phyloP scores from a whole-genome alignment of 306 rosid genomes.

The Ziziphus jujuba region DNA sequence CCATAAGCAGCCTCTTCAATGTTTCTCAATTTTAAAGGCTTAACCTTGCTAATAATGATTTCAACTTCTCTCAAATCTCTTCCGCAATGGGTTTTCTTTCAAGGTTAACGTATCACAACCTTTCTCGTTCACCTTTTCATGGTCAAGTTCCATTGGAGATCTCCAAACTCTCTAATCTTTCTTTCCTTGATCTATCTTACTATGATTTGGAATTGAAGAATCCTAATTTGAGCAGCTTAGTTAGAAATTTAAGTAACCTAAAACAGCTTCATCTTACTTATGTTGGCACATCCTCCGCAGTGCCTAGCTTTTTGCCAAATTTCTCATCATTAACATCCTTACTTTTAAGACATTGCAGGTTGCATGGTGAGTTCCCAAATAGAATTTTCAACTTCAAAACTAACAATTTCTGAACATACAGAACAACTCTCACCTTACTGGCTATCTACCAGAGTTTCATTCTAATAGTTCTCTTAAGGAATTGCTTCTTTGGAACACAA shows the following conservation, averaged over 20 bases:
- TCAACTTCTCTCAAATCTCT: too few relatives aligned
- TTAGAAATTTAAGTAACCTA: too few relatives aligned
- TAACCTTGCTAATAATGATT: constrained; percentile 21
- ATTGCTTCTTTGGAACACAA: background rate
- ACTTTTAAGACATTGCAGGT: background rate
- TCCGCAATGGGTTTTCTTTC: too few relatives aligned
- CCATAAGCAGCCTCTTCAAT: too few relatives aligned
- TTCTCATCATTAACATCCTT: background rate
- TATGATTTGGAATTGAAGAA: too few relatives aligned
- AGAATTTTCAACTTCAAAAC: constrained; percentile 31
- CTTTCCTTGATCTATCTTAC: too few relatives aligned
- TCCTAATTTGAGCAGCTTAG: too few relatives aligned
- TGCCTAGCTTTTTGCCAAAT: background rate
- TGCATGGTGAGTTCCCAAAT: constrained; percentile 30
- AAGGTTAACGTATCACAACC: too few relatives aligned
- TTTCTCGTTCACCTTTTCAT: too few relatives aligned
- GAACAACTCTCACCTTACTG: background rate
- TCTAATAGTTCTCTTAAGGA: background rate
- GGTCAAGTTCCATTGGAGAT: too few relatives aligned
- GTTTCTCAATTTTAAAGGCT: constrained; percentile 26
- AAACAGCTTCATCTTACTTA: too few relatives aligned
- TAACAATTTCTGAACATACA: background rate
- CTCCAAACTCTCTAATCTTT: too few relatives aligned
- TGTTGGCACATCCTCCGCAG: constrained; percentile 11
- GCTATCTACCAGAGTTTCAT: constrained; percentile 22